Conservation (phyloP, 257 asterid genomes). For the Anisodus tanguticus region DNA sequence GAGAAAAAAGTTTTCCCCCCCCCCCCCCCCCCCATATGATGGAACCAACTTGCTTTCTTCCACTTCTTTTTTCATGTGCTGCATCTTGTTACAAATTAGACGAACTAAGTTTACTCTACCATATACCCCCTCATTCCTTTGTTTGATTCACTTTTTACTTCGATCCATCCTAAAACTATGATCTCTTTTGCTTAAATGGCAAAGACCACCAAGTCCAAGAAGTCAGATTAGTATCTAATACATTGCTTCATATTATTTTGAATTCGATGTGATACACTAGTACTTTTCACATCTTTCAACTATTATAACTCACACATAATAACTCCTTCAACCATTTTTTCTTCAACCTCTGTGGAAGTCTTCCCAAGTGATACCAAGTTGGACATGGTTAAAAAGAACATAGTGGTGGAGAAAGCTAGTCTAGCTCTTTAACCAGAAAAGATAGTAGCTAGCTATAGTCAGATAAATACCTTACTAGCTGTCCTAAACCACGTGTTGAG, state of each 20-base stretch:
- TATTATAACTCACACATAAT: background rate
- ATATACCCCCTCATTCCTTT: background rate
- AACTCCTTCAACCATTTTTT: background rate
- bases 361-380: background rate
- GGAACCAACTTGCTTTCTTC: background rate
- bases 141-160: background rate
- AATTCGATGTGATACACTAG: background rate
- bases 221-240: background rate
- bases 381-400: background rate
- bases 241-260: background rate
- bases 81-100: conserved; percentile 11
- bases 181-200: background rate
- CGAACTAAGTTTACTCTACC: background rate
- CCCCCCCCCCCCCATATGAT: background rate
- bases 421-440: conserved; percentile 17
- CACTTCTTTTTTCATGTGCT: background rate
- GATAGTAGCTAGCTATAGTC: background rate
- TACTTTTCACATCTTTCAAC: background rate
- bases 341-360: background rate
- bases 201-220: background rate
- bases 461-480: conserved; percentile 54
- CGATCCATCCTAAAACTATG: background rate
- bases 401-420: background rate
- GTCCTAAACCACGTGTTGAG: conserved; percentile 39
- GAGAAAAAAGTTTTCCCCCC: background rate